Conservation (phyloP, 2,329 filamentous ascomycete species). For the Fusarium sp. region DNA sequence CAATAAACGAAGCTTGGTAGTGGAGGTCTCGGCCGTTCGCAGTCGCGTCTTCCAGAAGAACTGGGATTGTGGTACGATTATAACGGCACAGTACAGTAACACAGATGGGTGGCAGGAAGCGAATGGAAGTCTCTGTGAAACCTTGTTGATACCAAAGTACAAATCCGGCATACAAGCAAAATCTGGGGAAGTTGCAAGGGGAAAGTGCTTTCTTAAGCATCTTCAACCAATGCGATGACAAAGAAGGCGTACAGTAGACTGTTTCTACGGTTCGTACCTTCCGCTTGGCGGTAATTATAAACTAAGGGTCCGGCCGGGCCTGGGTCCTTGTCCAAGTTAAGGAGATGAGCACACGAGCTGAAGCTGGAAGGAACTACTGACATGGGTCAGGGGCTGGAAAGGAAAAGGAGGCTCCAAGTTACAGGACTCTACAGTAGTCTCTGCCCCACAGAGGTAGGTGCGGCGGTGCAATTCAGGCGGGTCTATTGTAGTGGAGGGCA, state of each 20-base stretch:
- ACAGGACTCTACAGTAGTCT: no score
- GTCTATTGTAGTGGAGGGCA: slow-evolving; percentile 11
- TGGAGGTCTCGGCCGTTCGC: slow-evolving; percentile 14
- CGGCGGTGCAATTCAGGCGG: slow-evolving; percentile 26
- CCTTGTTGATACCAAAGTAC: slow-evolving; percentile 14
- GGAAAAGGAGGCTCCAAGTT: slow-evolving; percentile 34
- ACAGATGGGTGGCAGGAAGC: slow-evolving; percentile 9
- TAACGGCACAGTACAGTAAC: background rate
- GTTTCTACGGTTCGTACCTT: slow-evolving; percentile 3
- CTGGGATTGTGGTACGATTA: slow-evolving; percentile 30
- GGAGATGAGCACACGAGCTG: slow-evolving; percentile 25
- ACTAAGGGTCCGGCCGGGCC: background rate
- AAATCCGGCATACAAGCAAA: slow-evolving; percentile 9
- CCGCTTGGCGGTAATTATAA: slow-evolving; percentile 6
- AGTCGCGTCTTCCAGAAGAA: slow-evolving; percentile 11
- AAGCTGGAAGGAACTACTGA: background rate
- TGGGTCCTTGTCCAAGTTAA: background rate
- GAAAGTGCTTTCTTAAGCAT: background rate
- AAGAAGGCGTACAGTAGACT: background rate
- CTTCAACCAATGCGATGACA: slow-evolving; percentile 18
- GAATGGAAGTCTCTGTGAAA: slow-evolving; percentile 23
- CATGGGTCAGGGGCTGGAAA: slow-evolving; percentile 20
- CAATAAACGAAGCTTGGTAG: slow-evolving; percentile 5
- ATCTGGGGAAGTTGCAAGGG: slow-evolving; percentile 31
- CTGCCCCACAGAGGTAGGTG: slow-evolving; percentile 31